These are phyloP conservation scores for Penstemon barbatus DNA, from an alignment of 257 asterid genomes.

Conservation along the genomic window DNA sequence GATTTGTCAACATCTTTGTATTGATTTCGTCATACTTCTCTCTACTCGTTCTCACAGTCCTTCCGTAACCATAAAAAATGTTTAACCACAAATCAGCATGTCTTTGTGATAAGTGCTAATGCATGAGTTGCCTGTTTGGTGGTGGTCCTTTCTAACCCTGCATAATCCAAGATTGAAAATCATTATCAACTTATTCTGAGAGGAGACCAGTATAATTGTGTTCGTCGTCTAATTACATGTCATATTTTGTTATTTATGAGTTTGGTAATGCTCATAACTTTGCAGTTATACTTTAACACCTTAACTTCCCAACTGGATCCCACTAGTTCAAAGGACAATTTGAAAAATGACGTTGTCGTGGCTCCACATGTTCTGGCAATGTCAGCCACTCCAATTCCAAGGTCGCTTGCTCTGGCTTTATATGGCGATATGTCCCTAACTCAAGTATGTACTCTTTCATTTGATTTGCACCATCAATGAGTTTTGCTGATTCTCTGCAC, in stretches of 20 bases:
- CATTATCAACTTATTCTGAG: neutral
- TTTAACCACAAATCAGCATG: neutral
- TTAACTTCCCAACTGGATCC: constrained; percentile 51
- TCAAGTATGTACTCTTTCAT: constrained; percentile 57
- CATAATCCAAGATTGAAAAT: neutral
- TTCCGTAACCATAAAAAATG: neutral
- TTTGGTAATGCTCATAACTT: constrained; percentile 28
- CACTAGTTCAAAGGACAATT: constrained; percentile 41
- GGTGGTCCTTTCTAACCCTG: constrained; percentile 5
- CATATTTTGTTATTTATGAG: neutral
- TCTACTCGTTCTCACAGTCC: neutral
- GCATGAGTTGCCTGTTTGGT: neutral
- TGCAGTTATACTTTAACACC: constrained; percentile 77
- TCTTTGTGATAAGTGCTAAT: neutral
- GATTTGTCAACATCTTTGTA: neutral
- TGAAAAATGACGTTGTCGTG: constrained; percentile 50
- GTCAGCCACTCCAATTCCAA: constrained; percentile 99
- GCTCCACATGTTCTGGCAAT: constrained; percentile 96
- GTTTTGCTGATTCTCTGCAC: constrained; percentile 10
- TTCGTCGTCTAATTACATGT: constrained; percentile 11
- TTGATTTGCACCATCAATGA: constrained; percentile 11
- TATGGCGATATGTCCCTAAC: constrained; percentile 97
- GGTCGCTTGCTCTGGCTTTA: constrained; percentile 92
- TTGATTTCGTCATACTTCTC: neutral
- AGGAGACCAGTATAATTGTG: constrained; percentile 11